These are phyloP conservation scores for Aurinia saxatilis DNA, from an alignment of 345 rosid species.

Conservation along the genomic window DNA sequence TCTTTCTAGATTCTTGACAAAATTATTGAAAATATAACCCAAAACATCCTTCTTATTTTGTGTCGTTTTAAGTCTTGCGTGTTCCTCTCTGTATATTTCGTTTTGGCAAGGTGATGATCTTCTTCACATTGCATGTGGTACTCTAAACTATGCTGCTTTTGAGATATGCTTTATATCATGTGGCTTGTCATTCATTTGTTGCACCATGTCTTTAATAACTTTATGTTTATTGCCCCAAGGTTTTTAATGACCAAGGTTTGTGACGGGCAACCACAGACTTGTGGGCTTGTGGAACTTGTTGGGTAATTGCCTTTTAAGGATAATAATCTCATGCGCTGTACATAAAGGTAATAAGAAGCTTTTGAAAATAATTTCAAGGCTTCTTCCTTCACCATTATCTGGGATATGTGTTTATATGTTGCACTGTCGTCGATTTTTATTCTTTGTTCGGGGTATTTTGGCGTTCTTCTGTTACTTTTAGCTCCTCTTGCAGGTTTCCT, in stretches of 20 bases:
- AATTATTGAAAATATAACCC: constrained; percentile 37
- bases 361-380: background rate
- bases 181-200: constrained; percentile 17
- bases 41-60: background rate
- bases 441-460: too few relatives aligned
- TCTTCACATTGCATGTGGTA: constrained; percentile 99
- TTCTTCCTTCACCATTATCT: constrained; percentile 1
- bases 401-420: constrained; percentile 3
- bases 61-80: background rate
- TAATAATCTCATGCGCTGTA: constrained; percentile 72
- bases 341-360: constrained; percentile 63
- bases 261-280: constrained; percentile 90
- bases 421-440: constrained; percentile 17
- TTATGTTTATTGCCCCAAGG: constrained; percentile 38
- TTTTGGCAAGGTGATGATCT: constrained; percentile 80
- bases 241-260: constrained; percentile 91
- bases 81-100: constrained; percentile 4
- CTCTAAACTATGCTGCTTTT: constrained; percentile 98
- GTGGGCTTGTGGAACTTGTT: constrained; percentile 99
- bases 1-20: constrained; percentile 42
- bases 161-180: constrained; percentile 53
- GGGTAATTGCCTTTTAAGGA: constrained; percentile 97
- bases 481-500: too few relatives aligned
- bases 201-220: background rate
- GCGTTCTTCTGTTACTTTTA: too few relatives aligned